These are phyloP conservation scores for Periconia macrospinosa DNA, from an alignment of 2,329 filamentous ascomycete species.

Conservation along the genomic window DNA sequence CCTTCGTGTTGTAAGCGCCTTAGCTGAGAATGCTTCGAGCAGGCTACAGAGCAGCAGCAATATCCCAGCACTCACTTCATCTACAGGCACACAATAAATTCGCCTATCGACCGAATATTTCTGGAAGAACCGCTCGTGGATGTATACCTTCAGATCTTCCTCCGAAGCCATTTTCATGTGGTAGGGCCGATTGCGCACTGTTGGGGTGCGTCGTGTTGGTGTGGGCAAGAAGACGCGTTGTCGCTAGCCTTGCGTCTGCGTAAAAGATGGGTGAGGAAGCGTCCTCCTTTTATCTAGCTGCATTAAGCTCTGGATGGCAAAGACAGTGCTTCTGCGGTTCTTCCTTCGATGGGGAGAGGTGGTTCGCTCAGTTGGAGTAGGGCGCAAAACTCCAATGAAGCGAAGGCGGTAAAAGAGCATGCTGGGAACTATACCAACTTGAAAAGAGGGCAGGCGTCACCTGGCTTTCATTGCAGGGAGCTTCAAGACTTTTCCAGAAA, in stretches of 20 bases:
- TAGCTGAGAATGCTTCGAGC: no score
- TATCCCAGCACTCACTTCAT: conserved; percentile 24
- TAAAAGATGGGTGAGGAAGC: no score
- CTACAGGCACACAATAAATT: conserved; percentile 45
- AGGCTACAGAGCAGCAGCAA: background rate
- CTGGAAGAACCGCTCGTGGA: conserved; percentile 44
- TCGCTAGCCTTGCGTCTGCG: background rate
- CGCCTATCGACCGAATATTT: conserved; percentile 39
- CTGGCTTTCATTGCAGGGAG: conserved; percentile 20
- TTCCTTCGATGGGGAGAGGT: no score
- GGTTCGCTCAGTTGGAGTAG: background rate
- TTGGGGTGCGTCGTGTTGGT: background rate
- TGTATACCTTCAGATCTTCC: conserved; percentile 22
- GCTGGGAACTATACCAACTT: conserved; percentile 12
- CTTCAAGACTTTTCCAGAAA: conserved; percentile 5
- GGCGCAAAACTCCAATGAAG: background rate
- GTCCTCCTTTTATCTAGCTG: no score
- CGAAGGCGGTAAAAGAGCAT: conserved; percentile 21
- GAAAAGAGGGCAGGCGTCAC: conserved; percentile 16
- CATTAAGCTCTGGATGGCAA: no score
- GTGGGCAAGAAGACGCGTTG: conserved; percentile 10
- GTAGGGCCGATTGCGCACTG: background rate
- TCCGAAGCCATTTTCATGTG: conserved; percentile 6
- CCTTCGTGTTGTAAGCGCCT: conserved; percentile 15
- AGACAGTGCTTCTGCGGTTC: no score